phyloP scores from a whole-genome alignment of 768 basidiomycete genomes.

The Suillus placidus region DNA sequence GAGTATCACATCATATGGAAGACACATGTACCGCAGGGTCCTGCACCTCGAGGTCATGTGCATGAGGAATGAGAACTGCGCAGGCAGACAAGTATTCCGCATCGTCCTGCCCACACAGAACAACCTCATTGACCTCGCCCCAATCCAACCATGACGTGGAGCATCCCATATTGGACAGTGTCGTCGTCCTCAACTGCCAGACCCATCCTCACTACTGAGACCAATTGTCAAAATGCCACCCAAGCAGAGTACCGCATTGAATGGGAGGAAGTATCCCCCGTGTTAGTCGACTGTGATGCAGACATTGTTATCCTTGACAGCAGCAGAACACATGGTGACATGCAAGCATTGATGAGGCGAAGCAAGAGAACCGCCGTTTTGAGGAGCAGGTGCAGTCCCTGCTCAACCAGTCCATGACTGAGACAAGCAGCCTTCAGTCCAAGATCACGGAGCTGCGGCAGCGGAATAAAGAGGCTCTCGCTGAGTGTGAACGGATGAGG shows the following conservation, averaged over 20 bases:
- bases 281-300: conserved; percentile 8
- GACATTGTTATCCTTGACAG: conserved; percentile 11
- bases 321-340: conserved; percentile 1
- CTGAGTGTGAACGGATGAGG: conserved; percentile 16
- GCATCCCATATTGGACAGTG: conserved; percentile 1
- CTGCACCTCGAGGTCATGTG: not conserved
- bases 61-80: conserved; percentile 2
- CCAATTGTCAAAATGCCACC: not conserved
- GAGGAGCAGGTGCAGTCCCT: conserved; percentile 9
- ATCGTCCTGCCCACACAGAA: not conserved
- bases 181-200: not conserved
- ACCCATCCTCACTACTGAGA: not conserved
- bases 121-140: not conserved
- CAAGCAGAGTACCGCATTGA: not conserved
- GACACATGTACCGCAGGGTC: not conserved
- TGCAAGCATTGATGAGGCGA: not conserved
- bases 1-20: not conserved
- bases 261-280: conserved; percentile 7
- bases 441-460: conserved; percentile 4
- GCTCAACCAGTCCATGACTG: conserved; percentile 9
- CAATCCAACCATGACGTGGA: conserved; percentile 5
- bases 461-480: conserved; percentile 7
- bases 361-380: conserved; percentile 8
- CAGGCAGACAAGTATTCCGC: not conserved
- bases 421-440: conserved; percentile 9